A percentile compares a stretch with the other conserved stretches of the same genome.
Evolutionary conservation across 148 eudicot species (phyloP).

Genomic region (Rhododendron molle): DNA sequence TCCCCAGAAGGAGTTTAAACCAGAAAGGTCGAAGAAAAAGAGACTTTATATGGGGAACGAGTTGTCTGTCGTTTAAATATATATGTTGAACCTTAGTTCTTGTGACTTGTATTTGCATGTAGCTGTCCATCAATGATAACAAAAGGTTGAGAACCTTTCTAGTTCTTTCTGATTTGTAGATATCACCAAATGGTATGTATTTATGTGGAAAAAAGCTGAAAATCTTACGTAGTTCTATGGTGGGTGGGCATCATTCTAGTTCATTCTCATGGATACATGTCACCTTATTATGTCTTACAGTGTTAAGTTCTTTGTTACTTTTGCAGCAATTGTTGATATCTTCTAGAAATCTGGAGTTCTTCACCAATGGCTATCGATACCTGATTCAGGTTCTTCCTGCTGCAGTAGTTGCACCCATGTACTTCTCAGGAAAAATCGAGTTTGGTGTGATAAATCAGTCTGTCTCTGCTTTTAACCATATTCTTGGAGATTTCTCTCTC

Average conservation of each 20-base stretch:
- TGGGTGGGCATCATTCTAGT: neutral
- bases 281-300: neutral
- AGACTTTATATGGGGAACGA: too few relatives aligned
- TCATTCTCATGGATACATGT: neutral
- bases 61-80: too few relatives aligned
- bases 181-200: neutral
- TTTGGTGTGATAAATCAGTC: conserved; percentile 98
- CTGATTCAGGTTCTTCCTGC: conserved; percentile 97
- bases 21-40: neutral
- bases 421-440: conserved; percentile 93
- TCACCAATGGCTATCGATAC: conserved; percentile 97
- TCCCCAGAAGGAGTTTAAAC: neutral
- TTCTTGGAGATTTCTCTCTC: conserved; percentile 96
- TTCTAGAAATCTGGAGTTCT: conserved; percentile 95
- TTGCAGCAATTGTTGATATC: conserved; percentile 83
- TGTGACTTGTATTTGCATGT: too few relatives aligned
- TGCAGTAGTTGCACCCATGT: conserved; percentile 98
- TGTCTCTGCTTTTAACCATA: conserved; percentile 94
- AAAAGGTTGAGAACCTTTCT: neutral
- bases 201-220: neutral
- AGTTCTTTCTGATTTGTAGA: neutral
- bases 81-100: too few relatives aligned
- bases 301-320: conserved; percentile 16
- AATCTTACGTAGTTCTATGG: neutral
- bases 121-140: neutral